Conservation (phyloP, 768 basidiomycete species). For the Roridomyces roridus region DNA sequence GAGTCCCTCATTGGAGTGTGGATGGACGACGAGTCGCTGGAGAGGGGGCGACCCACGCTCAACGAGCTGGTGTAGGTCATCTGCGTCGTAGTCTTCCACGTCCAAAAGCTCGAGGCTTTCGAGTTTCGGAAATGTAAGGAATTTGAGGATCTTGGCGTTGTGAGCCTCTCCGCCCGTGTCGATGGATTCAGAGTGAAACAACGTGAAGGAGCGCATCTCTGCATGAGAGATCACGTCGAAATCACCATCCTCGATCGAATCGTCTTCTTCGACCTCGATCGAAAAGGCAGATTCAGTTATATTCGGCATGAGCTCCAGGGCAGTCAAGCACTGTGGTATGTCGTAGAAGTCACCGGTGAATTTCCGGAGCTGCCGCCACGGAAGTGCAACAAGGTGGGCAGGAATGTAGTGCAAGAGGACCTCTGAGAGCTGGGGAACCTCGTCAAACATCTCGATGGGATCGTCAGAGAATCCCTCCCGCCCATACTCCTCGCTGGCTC, state of each 20-base stretch:
- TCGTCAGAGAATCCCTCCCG: not conserved
- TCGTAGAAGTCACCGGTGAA: conserved; percentile 7
- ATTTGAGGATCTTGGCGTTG: not conserved
- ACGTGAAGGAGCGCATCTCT: not conserved
- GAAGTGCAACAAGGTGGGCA: not conserved
- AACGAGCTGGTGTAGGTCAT: no score
- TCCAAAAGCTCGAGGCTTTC: no score
- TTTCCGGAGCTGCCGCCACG: conserved; percentile 12
- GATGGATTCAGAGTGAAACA: not conserved
- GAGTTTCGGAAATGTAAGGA: not conserved
- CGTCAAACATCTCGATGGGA: not conserved
- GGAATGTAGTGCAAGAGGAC: not conserved
- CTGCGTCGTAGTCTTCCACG: no score
- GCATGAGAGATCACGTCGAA: not conserved
- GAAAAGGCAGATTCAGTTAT: not conserved
- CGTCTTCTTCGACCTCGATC: not conserved
- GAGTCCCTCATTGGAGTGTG: no score
- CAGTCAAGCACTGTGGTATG: not conserved
- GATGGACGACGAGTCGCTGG: no score
- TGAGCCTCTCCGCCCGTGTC: not conserved
- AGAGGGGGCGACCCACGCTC: no score
- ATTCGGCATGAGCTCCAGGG: conserved; percentile 1
- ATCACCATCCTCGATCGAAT: not conserved
- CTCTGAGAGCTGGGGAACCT: not conserved
- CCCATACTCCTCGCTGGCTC: not conserved